phyloP scores from a whole-genome alignment of 1,139 yeast species.

The Yamadazyma epiphylla region DNA sequence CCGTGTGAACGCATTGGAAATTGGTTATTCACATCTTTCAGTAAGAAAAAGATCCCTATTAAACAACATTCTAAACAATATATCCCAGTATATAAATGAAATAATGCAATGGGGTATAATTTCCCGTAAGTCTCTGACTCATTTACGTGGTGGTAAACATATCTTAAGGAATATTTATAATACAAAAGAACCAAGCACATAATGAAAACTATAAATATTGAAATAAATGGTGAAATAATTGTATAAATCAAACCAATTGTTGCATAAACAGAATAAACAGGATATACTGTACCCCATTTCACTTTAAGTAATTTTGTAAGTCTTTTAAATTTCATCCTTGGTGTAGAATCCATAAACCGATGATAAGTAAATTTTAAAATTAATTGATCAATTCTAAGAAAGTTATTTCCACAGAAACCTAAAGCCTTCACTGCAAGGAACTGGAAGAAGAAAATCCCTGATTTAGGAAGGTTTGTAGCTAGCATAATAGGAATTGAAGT shows the following conservation, averaged over 20 bases:
- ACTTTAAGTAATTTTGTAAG: constrained; percentile 41
- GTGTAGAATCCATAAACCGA: constrained; percentile 47
- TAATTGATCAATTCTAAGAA: constrained; percentile 53
- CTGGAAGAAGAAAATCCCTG: constrained; percentile 78
- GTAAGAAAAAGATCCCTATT: constrained; percentile 68
- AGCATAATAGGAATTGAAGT: constrained; percentile 65
- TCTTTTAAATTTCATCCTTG: constrained; percentile 51
- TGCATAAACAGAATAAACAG: constrained; percentile 71
- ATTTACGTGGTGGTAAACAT: constrained; percentile 46
- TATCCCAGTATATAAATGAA: constrained; percentile 73
- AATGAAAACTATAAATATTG: constrained; percentile 58
- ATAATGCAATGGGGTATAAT: constrained; percentile 68
- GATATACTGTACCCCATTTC: constrained; percentile 77
- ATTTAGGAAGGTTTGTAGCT: constrained; percentile 74
- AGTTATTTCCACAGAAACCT: constrained; percentile 65
- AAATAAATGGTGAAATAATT: constrained; percentile 73
- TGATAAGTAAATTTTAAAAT: constrained; percentile 33
- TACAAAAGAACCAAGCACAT: constrained; percentile 56
- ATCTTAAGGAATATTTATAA: constrained; percentile 64
- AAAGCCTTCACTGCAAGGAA: constrained; percentile 70
- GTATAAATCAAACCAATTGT: constrained; percentile 75
- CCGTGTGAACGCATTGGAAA: constrained; percentile 38
- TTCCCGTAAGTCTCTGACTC: constrained; percentile 66
- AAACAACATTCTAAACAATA: constrained; percentile 77
- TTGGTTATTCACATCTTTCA: constrained; percentile 40